Conservation (phyloP, 2,329 filamentous ascomycete genomes). For the Ophiocordyceps unilateralis region DNA sequence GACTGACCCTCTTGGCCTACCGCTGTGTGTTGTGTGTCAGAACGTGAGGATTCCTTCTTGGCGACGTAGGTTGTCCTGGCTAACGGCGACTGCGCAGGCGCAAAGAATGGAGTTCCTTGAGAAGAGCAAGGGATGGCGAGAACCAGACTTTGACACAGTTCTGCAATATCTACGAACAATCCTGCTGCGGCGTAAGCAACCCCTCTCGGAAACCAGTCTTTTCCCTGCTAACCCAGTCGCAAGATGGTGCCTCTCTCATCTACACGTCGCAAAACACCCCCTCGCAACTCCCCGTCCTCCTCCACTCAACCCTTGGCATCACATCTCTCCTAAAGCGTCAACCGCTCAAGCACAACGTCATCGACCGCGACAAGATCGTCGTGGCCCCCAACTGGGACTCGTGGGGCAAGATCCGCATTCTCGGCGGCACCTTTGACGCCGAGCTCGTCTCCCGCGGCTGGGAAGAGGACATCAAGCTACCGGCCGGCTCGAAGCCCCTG, state of each 20-base stretch:
- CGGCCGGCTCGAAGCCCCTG: constrained; percentile 13
- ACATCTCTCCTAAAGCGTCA: constrained; percentile 66
- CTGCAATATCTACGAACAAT: constrained; percentile 84
- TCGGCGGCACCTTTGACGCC: constrained; percentile 82
- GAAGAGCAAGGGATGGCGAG: constrained; percentile 81
- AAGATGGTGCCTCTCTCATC: constrained; percentile 70
- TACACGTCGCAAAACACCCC: constrained; percentile 65
- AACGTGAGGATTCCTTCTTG: constrained; percentile 42
- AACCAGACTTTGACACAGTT: constrained; percentile 92
- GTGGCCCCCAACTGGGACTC: constrained; percentile 97
- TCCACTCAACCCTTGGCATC: constrained; percentile 76
- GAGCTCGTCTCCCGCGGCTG: constrained; percentile 73
- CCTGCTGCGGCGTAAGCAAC: constrained; percentile 57
- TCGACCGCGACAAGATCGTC: constrained; percentile 84
- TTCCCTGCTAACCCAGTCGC: constrained; percentile 7
- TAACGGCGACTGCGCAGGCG: constrained; percentile 29
- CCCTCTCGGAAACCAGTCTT: constrained; percentile 4
- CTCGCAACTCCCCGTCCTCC: constrained; percentile 60
- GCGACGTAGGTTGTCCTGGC: constrained; percentile 7
- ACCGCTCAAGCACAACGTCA: constrained; percentile 74
- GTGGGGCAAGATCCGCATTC: constrained; percentile 88
- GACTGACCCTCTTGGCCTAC: constrained; percentile 76
- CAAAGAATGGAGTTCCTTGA: constrained; percentile 85
- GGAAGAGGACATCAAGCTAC: constrained; percentile 62
- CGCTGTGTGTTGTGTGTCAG: constrained; percentile 88